phyloP scores from a whole-genome alignment of 345 rosid species.

The Euclidium syriacum region DNA sequence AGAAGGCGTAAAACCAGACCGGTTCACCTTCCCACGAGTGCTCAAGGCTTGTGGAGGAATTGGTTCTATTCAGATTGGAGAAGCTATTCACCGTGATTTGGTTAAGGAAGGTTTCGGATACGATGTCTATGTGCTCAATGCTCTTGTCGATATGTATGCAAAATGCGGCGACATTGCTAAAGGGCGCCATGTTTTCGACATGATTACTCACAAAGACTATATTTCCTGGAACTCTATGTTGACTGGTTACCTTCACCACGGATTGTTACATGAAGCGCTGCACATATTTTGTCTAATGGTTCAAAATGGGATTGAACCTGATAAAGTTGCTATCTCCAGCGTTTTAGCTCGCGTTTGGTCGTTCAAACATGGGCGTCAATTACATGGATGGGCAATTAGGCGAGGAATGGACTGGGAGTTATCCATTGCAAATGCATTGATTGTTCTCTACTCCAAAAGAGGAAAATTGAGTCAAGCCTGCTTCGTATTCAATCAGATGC shows the following conservation, averaged over 20 bases:
- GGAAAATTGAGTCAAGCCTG: constrained; percentile 44
- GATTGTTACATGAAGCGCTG: constrained; percentile 48
- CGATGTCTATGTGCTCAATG: constrained; percentile 59
- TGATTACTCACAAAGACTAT: constrained; percentile 45
- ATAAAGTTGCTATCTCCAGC: constrained; percentile 65
- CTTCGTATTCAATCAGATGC: constrained; percentile 61
- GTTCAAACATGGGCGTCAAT: constrained; percentile 42
- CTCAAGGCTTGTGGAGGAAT: constrained; percentile 83
- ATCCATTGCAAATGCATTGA: constrained; percentile 63
- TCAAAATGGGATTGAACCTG: constrained; percentile 49
- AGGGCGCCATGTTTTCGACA: constrained; percentile 64
- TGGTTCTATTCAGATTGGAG: constrained; percentile 61
- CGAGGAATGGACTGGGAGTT: constrained; percentile 52
- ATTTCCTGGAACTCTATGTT: constrained; percentile 84
- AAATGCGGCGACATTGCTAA: constrained; percentile 86
- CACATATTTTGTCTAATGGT: constrained; percentile 49
- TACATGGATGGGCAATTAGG: constrained; percentile 75
- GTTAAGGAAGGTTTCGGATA: constrained; percentile 59
- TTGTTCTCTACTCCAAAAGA: constrained; percentile 43
- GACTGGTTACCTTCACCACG: constrained; percentile 58
- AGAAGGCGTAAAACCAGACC: constrained; percentile 71
- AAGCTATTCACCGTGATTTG: constrained; percentile 69
- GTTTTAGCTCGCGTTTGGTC: constrained; percentile 44
- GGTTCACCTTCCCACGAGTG: constrained; percentile 73
- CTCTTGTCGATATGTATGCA: constrained; percentile 89